Base-by-base conservation (phyloP, 2,329 filamentous ascomycete species). In the Microsporum ferrugineum region DNA sequence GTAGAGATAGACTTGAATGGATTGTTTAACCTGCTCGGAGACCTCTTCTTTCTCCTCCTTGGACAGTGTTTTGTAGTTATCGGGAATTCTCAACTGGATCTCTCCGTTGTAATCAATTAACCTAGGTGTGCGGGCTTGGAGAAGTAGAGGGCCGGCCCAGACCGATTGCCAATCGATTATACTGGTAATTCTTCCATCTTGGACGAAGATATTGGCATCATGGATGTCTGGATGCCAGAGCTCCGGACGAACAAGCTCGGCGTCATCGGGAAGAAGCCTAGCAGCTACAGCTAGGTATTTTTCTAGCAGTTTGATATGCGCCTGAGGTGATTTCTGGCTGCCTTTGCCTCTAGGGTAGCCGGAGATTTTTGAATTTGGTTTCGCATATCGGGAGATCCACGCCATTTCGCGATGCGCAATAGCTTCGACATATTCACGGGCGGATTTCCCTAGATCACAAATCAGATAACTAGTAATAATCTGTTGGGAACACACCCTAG, bases 191-290 rank as follows among this genome's bases (percentile, higher is more conserved):
- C 64, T 65, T 1, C 34, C 43, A 2, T 43, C 34, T n/a, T 72
- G 38, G 33, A 76, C 69, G 62, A 77, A 77, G 29, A 78, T 65
- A 61, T 76, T 78, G 1, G 66, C 65, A 14, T 71, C 62, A 63
- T 73, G 71, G 31, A 77, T 65, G 66, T 77, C 73, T 36, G 64
- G 67, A 66, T 78, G 73, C 72, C 70, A 77, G 39, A 78, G 61
- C n/a, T 68, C 68, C 14, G 74, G 65, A 41, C 63, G 60, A 56
- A 64, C 43, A 10, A 72, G 41, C 2, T 62, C 60, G 23, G 66
- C 36, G 6, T 70, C 61, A 31, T 12, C 31, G 10, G 39, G 61
- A 39, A 61, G 45, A 3, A 64, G 10, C 5, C 33, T 45, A 6
- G 56, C 45, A 5, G 57, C 60, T 5, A 60, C 29, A 4, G 17